phyloP scores from a whole-genome alignment of 2,329 filamentous ascomycete genomes.

The Dactylellina drechsleri region DNA sequence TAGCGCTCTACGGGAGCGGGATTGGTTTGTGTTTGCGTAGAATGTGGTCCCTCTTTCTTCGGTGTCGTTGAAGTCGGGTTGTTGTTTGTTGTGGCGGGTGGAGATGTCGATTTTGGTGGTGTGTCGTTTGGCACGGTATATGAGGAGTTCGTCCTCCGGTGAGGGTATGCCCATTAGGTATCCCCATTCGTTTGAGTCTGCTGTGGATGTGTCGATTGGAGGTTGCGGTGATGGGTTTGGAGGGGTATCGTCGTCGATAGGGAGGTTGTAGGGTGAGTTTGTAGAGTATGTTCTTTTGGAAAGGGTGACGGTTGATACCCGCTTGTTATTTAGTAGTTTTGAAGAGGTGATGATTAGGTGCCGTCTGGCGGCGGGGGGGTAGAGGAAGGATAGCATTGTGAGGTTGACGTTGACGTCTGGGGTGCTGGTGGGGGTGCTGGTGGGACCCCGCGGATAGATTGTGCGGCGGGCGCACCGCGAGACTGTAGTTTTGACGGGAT shows the following conservation, averaged over 20 bases:
- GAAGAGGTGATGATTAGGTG: neutral
- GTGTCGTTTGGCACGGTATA: neutral
- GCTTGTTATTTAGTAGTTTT: neutral
- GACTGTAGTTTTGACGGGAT: constrained; percentile 27
- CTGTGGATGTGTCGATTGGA: neutral
- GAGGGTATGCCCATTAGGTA: constrained; percentile 4
- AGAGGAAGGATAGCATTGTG: constrained; percentile 42
- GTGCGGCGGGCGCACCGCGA: constrained; percentile 35
- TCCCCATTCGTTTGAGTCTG: constrained; percentile 4
- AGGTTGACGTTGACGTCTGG: neutral
- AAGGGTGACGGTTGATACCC: neutral
- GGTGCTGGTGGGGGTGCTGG: constrained; percentile 14
- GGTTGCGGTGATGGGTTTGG: neutral
- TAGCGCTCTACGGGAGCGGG: too few species aligned
- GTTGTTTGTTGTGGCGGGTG: neutral
- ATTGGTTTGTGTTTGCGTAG: neutral
- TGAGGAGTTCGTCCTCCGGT: constrained; percentile 1
- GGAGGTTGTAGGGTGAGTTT: constrained; percentile 12
- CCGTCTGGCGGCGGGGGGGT: constrained; percentile 24
- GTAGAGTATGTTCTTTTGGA: constrained; percentile 9
- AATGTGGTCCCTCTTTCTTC: neutral
- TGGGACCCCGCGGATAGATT: constrained; percentile 25
- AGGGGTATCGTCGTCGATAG: constrained; percentile 5
- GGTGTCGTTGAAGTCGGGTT: neutral
- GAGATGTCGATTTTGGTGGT: neutral